Conservation (phyloP, 2,329 filamentous ascomycete genomes). For the Simplicillium sp. region DNA sequence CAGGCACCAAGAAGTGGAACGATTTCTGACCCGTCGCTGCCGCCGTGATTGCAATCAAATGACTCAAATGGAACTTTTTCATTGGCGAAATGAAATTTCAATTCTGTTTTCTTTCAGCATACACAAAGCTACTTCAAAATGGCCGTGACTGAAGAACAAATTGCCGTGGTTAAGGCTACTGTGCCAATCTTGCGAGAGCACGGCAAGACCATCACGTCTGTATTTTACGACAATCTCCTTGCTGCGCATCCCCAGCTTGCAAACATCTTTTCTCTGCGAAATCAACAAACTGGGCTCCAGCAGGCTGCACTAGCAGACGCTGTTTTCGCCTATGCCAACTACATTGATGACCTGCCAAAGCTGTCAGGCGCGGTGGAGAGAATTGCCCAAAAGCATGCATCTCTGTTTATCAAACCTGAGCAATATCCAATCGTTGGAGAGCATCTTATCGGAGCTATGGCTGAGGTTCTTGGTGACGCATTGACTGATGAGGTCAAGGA, state of each 20-base stretch:
- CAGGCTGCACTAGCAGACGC: constrained; percentile 59
- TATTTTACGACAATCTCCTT: constrained; percentile 65
- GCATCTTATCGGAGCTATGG: constrained; percentile 59
- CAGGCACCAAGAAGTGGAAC: no score
- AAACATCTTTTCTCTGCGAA: constrained; percentile 61
- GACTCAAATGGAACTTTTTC: no score
- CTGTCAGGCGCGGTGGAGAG: constrained; percentile 50
- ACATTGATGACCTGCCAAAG: constrained; percentile 60
- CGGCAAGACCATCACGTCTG: constrained; percentile 58
- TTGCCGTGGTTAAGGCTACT: constrained; percentile 66
- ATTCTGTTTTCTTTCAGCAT: no score
- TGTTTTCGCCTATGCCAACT: constrained; percentile 61
- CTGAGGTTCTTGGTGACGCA: constrained; percentile 55
- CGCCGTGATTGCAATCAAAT: no score
- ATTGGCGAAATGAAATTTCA: no score
- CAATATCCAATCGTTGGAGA: constrained; percentile 64
- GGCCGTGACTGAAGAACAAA: constrained; percentile 53
- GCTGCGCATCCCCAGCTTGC: constrained; percentile 53
- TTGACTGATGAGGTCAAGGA: constrained; percentile 57
- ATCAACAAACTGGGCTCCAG: constrained; percentile 60
- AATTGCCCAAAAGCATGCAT: constrained; percentile 70
- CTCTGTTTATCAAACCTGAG: constrained; percentile 57
- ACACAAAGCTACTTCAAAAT: no score
- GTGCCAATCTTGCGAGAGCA: constrained; percentile 62
- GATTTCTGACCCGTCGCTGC: no score